Percentiles rank a stretch among this genome's conserved stretches.
Conservation (phyloP, 2,329 filamentous ascomycete species). For the Aureobasidium sp. region DNA sequence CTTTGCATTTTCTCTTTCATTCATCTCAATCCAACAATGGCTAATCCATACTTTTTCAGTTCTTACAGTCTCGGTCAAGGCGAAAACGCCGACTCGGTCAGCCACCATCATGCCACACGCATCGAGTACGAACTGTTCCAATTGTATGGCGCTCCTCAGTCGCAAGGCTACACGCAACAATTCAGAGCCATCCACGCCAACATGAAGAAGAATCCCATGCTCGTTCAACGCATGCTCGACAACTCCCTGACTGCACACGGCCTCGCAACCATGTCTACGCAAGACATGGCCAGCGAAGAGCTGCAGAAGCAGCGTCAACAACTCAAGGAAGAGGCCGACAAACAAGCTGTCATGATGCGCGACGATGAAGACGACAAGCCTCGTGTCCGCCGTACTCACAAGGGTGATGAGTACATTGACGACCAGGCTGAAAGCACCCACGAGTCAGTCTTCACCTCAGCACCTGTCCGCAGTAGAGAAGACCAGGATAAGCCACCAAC, state of each 20-base stretch:
- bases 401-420: slow-evolving; percentile 85
- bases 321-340: slow-evolving; percentile 69
- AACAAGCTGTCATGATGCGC: slow-evolving; percentile 75
- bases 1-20: not conserved
- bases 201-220: slow-evolving; percentile 75
- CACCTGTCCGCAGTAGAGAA: slow-evolving; percentile 36
- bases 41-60: slow-evolving; percentile 1
- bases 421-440: slow-evolving; percentile 50
- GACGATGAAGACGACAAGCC: slow-evolving; percentile 58
- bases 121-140: slow-evolving; percentile 64
- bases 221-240: slow-evolving; percentile 68
- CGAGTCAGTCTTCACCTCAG: slow-evolving; percentile 37
- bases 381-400: slow-evolving; percentile 81
- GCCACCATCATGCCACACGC: slow-evolving; percentile 63
- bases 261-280: slow-evolving; percentile 78
- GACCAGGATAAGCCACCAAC: slow-evolving; percentile 19
- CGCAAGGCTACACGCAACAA: slow-evolving; percentile 49
- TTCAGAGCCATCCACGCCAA: slow-evolving; percentile 75
- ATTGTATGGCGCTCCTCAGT: slow-evolving; percentile 45
- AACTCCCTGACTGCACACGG: slow-evolving; percentile 63
- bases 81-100: slow-evolving; percentile 54
- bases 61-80: slow-evolving; percentile 55
- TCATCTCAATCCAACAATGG: not conserved
- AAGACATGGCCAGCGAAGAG: slow-evolving; percentile 88
- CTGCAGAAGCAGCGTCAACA: slow-evolving; percentile 68